Percentiles rank a stretch among this genome's conserved stretches.
Evolutionary conservation across 208 protist species (phyloP).

Genomic region (Crithidia brevicula): DNA sequence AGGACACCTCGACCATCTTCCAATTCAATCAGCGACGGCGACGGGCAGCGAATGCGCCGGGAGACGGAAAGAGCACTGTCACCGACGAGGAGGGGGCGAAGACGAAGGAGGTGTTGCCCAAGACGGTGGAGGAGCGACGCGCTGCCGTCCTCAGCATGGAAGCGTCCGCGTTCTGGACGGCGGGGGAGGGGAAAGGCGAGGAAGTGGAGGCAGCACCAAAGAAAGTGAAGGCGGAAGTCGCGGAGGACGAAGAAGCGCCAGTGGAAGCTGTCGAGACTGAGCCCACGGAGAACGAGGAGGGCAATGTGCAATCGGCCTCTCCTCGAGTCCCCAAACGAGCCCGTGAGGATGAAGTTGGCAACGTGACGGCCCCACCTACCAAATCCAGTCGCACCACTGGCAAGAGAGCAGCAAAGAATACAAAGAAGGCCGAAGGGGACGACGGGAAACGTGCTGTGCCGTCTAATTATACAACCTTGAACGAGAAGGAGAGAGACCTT

Average conservation of each 20-base stretch:
- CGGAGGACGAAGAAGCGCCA: background rate
- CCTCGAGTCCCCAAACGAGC: background rate
- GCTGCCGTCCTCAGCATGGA: conserved; percentile 29
- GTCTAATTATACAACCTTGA: conserved; percentile 35
- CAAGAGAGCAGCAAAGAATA: conserved; percentile 9
- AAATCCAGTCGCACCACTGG: background rate
- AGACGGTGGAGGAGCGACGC: conserved; percentile 23
- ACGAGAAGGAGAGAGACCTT: conserved; percentile 56
- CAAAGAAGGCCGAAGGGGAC: conserved; percentile 1
- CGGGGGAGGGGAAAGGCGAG: conserved; percentile 13
- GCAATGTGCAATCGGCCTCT: background rate
- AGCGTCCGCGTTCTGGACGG: conserved; percentile 22
- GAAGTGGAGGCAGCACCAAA: background rate
- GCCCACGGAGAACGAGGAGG: background rate
- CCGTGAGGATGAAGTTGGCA: conserved; percentile 5
- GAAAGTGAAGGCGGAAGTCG: conserved; percentile 6
- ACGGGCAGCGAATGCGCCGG: background rate
- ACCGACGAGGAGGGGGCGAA: conserved; percentile 14
- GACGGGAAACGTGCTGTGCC: background rate
- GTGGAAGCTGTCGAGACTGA: background rate
- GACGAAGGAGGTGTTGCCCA: background rate
- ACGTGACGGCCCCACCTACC: background rate
- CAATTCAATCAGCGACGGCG: conserved; percentile 55
- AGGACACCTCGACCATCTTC: conserved; percentile 86
- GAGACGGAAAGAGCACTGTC: background rate